Conservation (phyloP, 2,329 filamentous ascomycete genomes). For the Lachnellula hyalina region DNA sequence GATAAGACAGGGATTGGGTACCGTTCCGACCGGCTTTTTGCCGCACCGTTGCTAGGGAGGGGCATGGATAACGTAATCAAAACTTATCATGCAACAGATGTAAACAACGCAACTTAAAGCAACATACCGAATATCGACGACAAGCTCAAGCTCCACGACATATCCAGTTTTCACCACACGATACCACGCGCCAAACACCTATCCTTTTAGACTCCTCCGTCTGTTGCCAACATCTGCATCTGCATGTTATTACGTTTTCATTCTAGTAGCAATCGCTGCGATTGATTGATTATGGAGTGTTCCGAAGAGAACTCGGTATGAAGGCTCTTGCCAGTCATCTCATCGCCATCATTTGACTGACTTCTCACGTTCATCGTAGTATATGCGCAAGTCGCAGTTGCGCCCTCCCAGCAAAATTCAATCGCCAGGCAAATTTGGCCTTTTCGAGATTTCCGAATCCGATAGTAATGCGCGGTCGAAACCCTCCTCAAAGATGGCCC, state of each 20-base stretch:
- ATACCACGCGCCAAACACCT: not conserved
- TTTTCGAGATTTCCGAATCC: slow-evolving; percentile 55
- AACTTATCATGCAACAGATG: too few species aligned
- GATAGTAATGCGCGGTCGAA: slow-evolving; percentile 52
- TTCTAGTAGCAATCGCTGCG: slow-evolving; percentile 23
- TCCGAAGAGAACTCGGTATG: slow-evolving; percentile 26
- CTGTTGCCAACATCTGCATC: not conserved
- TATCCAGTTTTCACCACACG: too few species aligned
- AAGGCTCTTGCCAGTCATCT: not conserved
- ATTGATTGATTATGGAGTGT: slow-evolving; percentile 21
- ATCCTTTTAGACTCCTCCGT: not conserved
- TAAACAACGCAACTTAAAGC: too few species aligned
- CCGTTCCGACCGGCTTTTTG: too few species aligned
- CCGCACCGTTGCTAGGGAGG: too few species aligned
- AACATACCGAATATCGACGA: too few species aligned
- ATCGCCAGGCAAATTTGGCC: slow-evolving; percentile 30
- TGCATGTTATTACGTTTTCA: slow-evolving; percentile 21
- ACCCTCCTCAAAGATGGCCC: slow-evolving; percentile 37
- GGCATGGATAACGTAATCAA: too few species aligned
- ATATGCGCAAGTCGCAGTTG: slow-evolving; percentile 25
- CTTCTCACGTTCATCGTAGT: slow-evolving; percentile 11
- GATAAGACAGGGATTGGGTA: too few species aligned
- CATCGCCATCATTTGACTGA: slow-evolving; percentile 2
- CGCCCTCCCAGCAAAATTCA: slow-evolving; percentile 24
- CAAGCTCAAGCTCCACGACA: too few species aligned